These are phyloP conservation scores for Tulasnella sp. DNA, from an alignment of 768 basidiomycete species.

Conservation along the genomic window DNA sequence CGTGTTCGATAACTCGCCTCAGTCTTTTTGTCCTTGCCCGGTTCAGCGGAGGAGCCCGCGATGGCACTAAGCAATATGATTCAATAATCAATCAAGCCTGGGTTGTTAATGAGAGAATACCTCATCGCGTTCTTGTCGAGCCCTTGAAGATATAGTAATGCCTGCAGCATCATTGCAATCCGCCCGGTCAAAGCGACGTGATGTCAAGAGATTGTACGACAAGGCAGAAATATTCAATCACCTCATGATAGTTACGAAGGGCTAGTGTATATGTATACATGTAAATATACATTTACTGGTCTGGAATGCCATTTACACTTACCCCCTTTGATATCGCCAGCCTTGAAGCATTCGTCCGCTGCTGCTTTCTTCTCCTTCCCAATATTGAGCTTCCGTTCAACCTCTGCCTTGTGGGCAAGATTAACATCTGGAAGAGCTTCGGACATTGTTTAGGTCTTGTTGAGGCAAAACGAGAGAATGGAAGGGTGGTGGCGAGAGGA, in stretches of 20 bases:
- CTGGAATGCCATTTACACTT: conserved; percentile 31
- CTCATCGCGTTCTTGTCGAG: conserved; percentile 61
- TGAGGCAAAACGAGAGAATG: background rate
- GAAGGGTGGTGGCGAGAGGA: background rate
- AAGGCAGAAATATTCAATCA: conserved; percentile 36
- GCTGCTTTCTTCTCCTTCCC: conserved; percentile 65
- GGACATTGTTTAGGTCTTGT: background rate
- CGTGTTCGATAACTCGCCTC: background rate
- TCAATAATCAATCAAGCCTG: background rate
- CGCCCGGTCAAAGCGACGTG: conserved; percentile 6
- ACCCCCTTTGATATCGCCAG: conserved; percentile 61
- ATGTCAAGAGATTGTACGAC: background rate
- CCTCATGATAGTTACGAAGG: conserved; percentile 68
- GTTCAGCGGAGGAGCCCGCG: background rate
- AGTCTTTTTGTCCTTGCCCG: conserved; percentile 28
- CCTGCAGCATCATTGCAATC: conserved; percentile 41
- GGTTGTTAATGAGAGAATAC: background rate
- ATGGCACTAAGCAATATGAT: background rate
- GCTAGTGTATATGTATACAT: conserved; percentile 45
- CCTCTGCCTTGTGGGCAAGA: conserved; percentile 25
- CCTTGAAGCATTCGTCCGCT: conserved; percentile 66
- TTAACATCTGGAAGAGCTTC: conserved; percentile 12
- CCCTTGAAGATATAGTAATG: conserved; percentile 69
- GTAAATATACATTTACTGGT: background rate
- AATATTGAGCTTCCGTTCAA: conserved; percentile 51